phyloP scores from a whole-genome alignment of 2,329 filamentous ascomycete genomes.

The Paraphoma chrysanthemicola region DNA sequence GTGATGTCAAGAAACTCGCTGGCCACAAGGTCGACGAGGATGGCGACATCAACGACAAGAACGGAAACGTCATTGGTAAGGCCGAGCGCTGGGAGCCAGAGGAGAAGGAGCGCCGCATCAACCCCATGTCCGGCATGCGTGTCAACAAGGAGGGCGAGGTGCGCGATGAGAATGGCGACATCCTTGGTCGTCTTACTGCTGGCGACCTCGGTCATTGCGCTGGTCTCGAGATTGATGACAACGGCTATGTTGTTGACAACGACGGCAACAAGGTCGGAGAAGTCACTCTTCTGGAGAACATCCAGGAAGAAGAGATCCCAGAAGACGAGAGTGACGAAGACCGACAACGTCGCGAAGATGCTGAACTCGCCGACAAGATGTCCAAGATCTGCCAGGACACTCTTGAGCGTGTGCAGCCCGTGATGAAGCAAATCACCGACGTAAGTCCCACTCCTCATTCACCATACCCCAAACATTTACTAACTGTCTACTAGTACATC shows the following conservation, averaged over 20 bases:
- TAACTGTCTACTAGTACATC: conserved; percentile 66
- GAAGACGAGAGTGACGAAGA: conserved; percentile 59
- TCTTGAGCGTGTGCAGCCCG: conserved; percentile 81
- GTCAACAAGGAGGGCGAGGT: conserved; percentile 63
- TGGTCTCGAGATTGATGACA: conserved; percentile 61
- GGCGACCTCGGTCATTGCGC: conserved; percentile 60
- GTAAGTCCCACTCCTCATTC: conserved; percentile 54
- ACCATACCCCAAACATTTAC: conserved; percentile 9
- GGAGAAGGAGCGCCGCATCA: conserved; percentile 62
- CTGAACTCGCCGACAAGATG: conserved; percentile 80
- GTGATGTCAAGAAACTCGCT: conserved; percentile 59
- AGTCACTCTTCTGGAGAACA: conserved; percentile 67
- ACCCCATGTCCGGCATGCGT: conserved; percentile 64
- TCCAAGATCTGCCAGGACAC: conserved; percentile 75
- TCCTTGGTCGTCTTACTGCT: conserved; percentile 58
- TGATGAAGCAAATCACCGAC: conserved; percentile 85
- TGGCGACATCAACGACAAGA: conserved; percentile 61
- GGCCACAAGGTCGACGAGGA: conserved; percentile 60
- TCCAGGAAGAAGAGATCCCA: conserved; percentile 59
- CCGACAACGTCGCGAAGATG: conserved; percentile 64
- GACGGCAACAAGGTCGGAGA: conserved; percentile 70
- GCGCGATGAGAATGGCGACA: conserved; percentile 58
- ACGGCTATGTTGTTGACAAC: conserved; percentile 60
- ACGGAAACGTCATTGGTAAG: conserved; percentile 61
- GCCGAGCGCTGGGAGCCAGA: conserved; percentile 61